Percentiles rank a stretch among this genome's conserved stretches.
Evolutionary conservation across 495 filamentous ascomycete species (phyloP).

Genomic region (Aspergillus asperescens): DNA sequence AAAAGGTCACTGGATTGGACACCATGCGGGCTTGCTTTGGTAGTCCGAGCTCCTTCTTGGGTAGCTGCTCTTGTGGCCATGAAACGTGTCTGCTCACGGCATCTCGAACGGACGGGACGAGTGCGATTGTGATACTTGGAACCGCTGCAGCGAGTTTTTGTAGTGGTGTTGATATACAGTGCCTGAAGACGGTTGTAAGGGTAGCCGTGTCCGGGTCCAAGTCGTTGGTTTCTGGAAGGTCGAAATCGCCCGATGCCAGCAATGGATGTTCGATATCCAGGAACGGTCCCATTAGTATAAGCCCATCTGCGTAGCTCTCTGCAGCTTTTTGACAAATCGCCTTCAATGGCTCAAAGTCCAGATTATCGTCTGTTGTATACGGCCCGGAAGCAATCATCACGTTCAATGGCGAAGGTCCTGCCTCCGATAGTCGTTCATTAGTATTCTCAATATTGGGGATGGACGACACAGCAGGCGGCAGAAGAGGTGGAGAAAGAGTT

Average conservation of each 20-base stretch:
- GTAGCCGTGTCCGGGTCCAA: constrained; percentile 71
- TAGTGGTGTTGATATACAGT: constrained; percentile 65
- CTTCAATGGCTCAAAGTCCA: constrained; percentile 80
- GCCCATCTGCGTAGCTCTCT: constrained; percentile 67
- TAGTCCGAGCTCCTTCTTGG: constrained; percentile 64
- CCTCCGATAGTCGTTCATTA: constrained; percentile 59
- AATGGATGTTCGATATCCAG: constrained; percentile 86
- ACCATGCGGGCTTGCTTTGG: constrained; percentile 71
- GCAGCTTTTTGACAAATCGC: constrained; percentile 73
- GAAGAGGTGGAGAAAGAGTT: constrained; percentile 64
- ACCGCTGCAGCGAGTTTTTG: constrained; percentile 59
- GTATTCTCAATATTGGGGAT: constrained; percentile 55
- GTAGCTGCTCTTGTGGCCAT: constrained; percentile 83
- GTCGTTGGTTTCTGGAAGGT: constrained; percentile 67
- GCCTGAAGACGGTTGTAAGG: constrained; percentile 75
- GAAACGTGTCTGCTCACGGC: constrained; percentile 73
- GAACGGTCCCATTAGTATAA: constrained; percentile 82
- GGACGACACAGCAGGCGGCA: constrained; percentile 62
- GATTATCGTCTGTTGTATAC: constrained; percentile 85
- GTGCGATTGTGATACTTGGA: constrained; percentile 71
- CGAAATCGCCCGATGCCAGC: constrained; percentile 84
- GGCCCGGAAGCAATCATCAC: constrained; percentile 77
- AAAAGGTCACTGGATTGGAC: constrained; percentile 82
- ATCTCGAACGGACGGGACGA: constrained; percentile 86
- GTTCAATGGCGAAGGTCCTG: constrained; percentile 60